Evolutionary conservation across 441 rosid species (phyloP).

Genomic region (Breynia disticha): DNA sequence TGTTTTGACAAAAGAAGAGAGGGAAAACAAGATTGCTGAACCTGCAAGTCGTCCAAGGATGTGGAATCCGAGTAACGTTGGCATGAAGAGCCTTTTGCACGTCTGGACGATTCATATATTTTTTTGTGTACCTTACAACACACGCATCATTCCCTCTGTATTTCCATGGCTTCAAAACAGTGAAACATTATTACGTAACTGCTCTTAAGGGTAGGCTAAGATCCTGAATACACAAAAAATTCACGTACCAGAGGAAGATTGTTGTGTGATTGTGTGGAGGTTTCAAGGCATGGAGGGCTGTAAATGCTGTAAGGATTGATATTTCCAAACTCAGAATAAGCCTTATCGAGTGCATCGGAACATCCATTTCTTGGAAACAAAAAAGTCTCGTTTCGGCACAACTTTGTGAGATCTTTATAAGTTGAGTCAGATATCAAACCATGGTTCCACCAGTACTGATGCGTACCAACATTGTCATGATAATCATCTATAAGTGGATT

Average conservation of each 20-base stretch:
- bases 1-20: neutral
- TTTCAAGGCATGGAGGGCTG: slow-evolving; percentile 38
- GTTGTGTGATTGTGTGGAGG: slow-evolving; percentile 9
- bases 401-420: slow-evolving; percentile 40
- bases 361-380: slow-evolving; percentile 32
- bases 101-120: slow-evolving; percentile 48
- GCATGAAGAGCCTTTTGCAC: slow-evolving; percentile 81
- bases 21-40: slow-evolving; percentile 7
- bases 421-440: slow-evolving; percentile 64
- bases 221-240: neutral
- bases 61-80: slow-evolving; percentile 40
- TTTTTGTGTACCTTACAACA: slow-evolving; percentile 45
- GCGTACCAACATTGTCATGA: slow-evolving; percentile 58
- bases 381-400: slow-evolving; percentile 45
- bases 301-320: slow-evolving; percentile 76
- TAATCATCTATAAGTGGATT: slow-evolving; percentile 64
- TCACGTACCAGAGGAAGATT: slow-evolving; percentile 27
- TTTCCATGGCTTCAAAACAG: slow-evolving; percentile 41
- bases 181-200: too few relatives aligned
- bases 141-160: slow-evolving; percentile 75
- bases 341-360: slow-evolving; percentile 35
- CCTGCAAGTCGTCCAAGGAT: slow-evolving; percentile 83
- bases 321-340: slow-evolving; percentile 60
- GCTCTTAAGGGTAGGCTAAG: too few relatives aligned
- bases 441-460: slow-evolving; percentile 79